These are phyloP conservation scores for Leccinum fibrillosum DNA, from an alignment of 768 basidiomycete genomes.

Conservation along the genomic window DNA sequence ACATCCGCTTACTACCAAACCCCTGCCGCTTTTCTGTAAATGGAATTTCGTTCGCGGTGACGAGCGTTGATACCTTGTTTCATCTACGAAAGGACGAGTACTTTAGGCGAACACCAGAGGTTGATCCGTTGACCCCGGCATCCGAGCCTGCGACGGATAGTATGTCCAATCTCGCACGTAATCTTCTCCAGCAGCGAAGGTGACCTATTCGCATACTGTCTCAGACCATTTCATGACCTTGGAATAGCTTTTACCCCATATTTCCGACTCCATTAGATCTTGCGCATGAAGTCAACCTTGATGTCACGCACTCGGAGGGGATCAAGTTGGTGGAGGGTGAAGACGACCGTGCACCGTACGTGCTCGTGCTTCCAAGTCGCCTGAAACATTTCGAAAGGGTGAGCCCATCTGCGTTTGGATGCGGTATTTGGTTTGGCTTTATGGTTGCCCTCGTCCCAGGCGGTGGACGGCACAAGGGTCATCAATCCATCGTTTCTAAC, in stretches of 20 bases:
- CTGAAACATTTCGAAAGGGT: slow-evolving; percentile 92
- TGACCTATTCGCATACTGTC: slow-evolving; percentile 26
- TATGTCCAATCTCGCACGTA: slow-evolving; percentile 76
- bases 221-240: background rate
- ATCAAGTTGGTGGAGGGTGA: slow-evolving; percentile 34
- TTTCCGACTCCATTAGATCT: slow-evolving; percentile 82
- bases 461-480: slow-evolving; percentile 71
- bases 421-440: background rate
- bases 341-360: slow-evolving; percentile 64
- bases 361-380: slow-evolving; percentile 83
- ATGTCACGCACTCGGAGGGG: slow-evolving; percentile 71
- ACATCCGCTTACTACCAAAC: slow-evolving; percentile 79
- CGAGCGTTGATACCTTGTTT: slow-evolving; percentile 86
- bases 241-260: slow-evolving; percentile 84
- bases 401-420: slow-evolving; percentile 7
- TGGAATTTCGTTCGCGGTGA: slow-evolving; percentile 71
- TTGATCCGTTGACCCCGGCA: slow-evolving; percentile 42
- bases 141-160: slow-evolving; percentile 58
- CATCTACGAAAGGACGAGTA: slow-evolving; percentile 86
- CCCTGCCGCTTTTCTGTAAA: slow-evolving; percentile 86
- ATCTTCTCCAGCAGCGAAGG: slow-evolving; percentile 87
- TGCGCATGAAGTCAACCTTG: slow-evolving; percentile 81
- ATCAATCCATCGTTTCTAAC: slow-evolving; percentile 82
- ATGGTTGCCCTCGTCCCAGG: slow-evolving; percentile 38
- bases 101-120: slow-evolving; percentile 61